A percentile compares a stretch with the other conserved stretches of the same genome.
phyloP scores from a whole-genome alignment of 176 grass and related monocot species.

The Eleusine coracana region DNA sequence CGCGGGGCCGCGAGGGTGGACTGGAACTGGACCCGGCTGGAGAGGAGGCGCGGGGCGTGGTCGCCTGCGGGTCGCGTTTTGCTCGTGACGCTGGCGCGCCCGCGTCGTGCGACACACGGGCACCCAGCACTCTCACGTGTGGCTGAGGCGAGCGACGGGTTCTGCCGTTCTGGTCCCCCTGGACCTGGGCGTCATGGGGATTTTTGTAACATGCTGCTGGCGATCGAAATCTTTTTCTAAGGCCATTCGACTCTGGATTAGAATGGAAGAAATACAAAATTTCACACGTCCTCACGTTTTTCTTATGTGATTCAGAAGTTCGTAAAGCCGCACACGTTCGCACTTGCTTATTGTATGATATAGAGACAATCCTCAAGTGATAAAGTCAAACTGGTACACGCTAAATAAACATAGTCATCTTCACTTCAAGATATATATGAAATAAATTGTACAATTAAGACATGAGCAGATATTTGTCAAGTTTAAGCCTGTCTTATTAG shows the following conservation, averaged over 20 bases:
- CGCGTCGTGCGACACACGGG: constrained; percentile 25
- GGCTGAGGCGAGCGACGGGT: not conserved
- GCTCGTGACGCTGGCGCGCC: constrained; percentile 40
- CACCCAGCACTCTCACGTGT: not conserved
- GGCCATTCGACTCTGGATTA: not conserved
- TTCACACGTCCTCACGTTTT: not conserved
- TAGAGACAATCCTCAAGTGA: not conserved
- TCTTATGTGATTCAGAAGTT: not conserved
- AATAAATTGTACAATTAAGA: no score
- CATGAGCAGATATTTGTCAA: no score
- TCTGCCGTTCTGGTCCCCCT: not conserved
- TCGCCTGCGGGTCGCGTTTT: constrained; percentile 36
- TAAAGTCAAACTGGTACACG: not conserved
- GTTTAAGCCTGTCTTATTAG: no score
- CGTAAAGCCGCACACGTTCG: not conserved
- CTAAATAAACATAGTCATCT: no score
- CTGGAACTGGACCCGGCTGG: no score
- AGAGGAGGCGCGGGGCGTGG: constrained; percentile 29
- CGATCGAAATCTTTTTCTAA: not conserved
- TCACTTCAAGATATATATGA: no score
- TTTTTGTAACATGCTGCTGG: not conserved
- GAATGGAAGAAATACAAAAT: not conserved
- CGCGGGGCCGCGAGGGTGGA: not conserved
- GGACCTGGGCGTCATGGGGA: not conserved
- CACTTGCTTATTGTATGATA: not conserved